Evolutionary conservation across 345 rosid species (phyloP).

Genomic region (Pseudoturritis turrita): DNA sequence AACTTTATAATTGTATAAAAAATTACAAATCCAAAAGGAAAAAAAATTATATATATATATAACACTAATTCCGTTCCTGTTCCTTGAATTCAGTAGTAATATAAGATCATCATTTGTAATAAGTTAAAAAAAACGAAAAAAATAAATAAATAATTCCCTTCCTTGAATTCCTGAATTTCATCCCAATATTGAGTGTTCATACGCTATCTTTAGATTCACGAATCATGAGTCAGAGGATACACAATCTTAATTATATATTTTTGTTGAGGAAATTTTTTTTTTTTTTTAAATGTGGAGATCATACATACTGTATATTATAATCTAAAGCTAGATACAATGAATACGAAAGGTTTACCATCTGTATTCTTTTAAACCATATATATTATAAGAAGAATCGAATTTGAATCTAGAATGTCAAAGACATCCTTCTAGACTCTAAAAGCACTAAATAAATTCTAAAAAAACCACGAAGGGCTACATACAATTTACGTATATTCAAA

Average conservation of each 20-base stretch:
- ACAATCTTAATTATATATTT: background rate
- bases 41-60: too few relatives aligned
- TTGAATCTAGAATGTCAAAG: conserved; percentile 8
- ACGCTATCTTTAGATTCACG: conserved; percentile 8
- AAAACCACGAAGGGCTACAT: background rate
- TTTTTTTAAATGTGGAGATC: conserved; percentile 14
- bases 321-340: conserved; percentile 1
- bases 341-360: background rate
- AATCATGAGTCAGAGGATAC: conserved; percentile 16
- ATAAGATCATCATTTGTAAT: too few relatives aligned
- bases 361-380: background rate
- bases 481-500: background rate
- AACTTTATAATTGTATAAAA: background rate
- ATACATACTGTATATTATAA: conserved; percentile 1
- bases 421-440: conserved; percentile 22
- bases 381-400: background rate
- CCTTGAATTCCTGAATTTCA: background rate
- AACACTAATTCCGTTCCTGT: background rate
- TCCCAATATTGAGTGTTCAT: conserved; percentile 11
- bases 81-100: background rate
- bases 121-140: too few relatives aligned
- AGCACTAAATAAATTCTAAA: background rate
- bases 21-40: background rate
- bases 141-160: background rate
- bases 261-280: background rate